Evolutionary conservation across 768 basidiomycete species (phyloP), one percentile per base, ranked within the genome.

Genomic region (Hygrophorus russula): DNA sequence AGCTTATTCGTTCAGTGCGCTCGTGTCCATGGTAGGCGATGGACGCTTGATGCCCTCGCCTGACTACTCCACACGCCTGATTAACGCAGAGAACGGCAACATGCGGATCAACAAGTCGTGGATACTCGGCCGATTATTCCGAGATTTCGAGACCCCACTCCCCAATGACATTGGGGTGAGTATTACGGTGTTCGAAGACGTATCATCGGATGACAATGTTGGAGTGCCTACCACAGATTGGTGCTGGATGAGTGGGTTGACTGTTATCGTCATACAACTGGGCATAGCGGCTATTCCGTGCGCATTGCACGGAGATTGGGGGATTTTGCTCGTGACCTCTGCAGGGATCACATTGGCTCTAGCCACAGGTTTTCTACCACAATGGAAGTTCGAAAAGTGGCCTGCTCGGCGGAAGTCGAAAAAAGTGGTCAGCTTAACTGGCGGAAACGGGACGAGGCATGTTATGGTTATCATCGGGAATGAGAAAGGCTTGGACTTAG

Each of bases 331-430:
- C 36, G 32, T 63, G 42, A 61, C 61, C 13, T 43, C 39, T 8
- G 43, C 41, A 13, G 61, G 61, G 10, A 61, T 50, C n/a, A 5
- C 53, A 2, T 52, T 62, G 13, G 57, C 56, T 2, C 51, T 56
- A 12, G 38, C 42, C 13, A 45, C 39, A 4, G 53, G 51, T 39
- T 53, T 55, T 6, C 49, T 61, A 3, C 60, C 59, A 3, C 60
- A 61, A 37, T 63, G 58, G 60, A 48, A 46, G 17, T 44, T 45
- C 3, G 61, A 61, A 46, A 59, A 58, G 45, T 63, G 58, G 57
- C 52, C 51, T 1, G 49, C 50, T 14, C 53, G 59, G 19, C 20
- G 32, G 18, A 41, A 51, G 9, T 37, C 50, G 24, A 51, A 55
- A 19, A 54, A 55, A 43, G 57, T 55, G n/a, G 49, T 59, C 7